Conservation (phyloP, 768 basidiomycete genomes). For the Phlebiopsis flavidoalba region DNA sequence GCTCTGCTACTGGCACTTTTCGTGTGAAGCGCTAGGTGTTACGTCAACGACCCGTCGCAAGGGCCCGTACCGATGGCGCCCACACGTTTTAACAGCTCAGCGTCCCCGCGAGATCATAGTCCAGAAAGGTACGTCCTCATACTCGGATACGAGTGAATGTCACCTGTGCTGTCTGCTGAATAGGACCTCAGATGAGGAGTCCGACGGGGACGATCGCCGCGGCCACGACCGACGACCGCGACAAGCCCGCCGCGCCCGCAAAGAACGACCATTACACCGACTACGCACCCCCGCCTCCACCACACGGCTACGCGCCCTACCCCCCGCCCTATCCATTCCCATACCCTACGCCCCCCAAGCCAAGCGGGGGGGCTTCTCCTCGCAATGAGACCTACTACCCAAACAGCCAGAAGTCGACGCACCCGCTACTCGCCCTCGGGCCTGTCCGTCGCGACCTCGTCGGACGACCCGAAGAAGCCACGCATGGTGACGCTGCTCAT, state of each 20-base stretch:
- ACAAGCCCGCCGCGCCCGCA: not conserved
- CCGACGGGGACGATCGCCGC: not conserved
- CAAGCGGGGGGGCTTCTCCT: not conserved
- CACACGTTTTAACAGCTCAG: not conserved
- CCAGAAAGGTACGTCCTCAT: not conserved
- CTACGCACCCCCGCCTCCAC: not conserved
- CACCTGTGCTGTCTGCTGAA: too few species aligned
- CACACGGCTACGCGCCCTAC: not conserved
- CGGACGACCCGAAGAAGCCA: not conserved
- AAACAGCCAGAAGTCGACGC: not conserved
- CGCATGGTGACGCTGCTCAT: constrained; percentile 63
- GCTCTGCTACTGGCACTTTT: not conserved
- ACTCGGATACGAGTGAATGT: not conserved
- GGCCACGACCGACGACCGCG: not conserved
- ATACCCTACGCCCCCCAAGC: not conserved
- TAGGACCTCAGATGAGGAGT: not conserved
- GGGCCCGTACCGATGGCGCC: not conserved
- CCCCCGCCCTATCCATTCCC: not conserved
- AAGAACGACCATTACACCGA: not conserved
- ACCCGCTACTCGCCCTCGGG: not conserved
- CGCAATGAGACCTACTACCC: not conserved
- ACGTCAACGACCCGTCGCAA: not conserved
- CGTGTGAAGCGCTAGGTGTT: not conserved
- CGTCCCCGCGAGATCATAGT: not conserved
- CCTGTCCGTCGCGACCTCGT: not conserved